Evolutionary conservation across 1,284 basidiomycete genomes (phyloP), one percentile per base, ranked within the genome.

Genomic region (Abortiporus biennis): DNA sequence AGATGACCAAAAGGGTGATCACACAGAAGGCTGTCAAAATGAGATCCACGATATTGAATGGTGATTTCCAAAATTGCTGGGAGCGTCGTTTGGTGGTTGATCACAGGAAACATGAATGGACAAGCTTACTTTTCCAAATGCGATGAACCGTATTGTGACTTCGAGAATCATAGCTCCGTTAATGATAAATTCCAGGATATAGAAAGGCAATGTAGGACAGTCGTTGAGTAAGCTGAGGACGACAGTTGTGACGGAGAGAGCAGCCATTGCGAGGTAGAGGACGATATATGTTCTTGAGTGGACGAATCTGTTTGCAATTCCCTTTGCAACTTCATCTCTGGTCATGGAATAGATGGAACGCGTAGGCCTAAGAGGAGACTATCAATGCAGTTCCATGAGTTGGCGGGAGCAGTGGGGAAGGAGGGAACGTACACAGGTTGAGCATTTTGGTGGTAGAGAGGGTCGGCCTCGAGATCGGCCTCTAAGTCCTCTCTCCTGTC

Each of bases 21-120:
- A 79, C 80, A 59, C 93, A 96, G 64, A 97, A 89, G 13, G 77
- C 50, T 1, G 92, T 94, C 36, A 96, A 72, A 36, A 86, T 73
- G 12, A 95, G 72, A 61, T 96, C 92, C 55, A 93, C 71, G 30
- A 91, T 68, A 61, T 96, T 96, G 66, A 90, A 92, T 12, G 84
- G 79, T 13, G 92, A 93, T 63, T 83, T 85, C 82, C 92, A 95
- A 68, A 96, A 96, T 90, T 93, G 89, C 93, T 96, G 55, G 27
- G 27, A n/a, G 27, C 9, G 27, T 29, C 27, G 27, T 9, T 39
- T 15, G 5, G 24, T 39, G 24, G 25, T 21, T n/a, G 30, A 24
- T 8, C 6, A 25, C 17, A 39, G 13, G 13, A 29, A 15, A 27
- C 20, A 16, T 24, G 20, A 9, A 15, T 16, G 6, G 21, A 19